Evolutionary conservation across 2,329 filamentous ascomycete species (phyloP), one percentile per base, ranked within the genome.

Genomic region (Chalaropsis thielavioides): DNA sequence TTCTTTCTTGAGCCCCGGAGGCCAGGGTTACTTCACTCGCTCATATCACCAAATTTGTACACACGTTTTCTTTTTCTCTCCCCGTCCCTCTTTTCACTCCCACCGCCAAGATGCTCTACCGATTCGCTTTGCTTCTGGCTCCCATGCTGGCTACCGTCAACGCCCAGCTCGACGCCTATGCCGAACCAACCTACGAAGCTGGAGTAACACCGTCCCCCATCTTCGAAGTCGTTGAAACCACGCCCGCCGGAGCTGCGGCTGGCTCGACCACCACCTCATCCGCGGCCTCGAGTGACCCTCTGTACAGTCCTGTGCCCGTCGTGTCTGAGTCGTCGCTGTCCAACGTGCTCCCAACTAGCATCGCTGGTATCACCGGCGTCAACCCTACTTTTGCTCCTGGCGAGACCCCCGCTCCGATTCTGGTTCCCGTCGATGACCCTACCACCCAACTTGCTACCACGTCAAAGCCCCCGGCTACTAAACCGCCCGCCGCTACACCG

Each of bases 131-230:
- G 46, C 38, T 63, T 17, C 44, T 67, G 62, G 49, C 62, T 27
- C 27, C 61, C 10, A 41, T 63, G 35, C 58, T 62, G 43, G 64
- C 56, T 40, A 58, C 61, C 49, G 61, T 44, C 31, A 35, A 44
- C 35, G 65, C 65, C 27, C 31, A 49, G 56, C 31, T 35, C 44
- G 19, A 58, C 11, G 58, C 27, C 40, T 63, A 61, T 38, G 58
- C 58, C 7, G 65, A 67, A 27, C 65, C 65, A 10, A 38, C 61
- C 27, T 67, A 64, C 19, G 46, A 38, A 2, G 22, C 31, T 7
- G 65, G 65, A 10, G 65, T 54, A 10, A 67, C 65, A 27, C 65
- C 65, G n/a, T 62, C 38, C 2, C 65, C 65, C 54, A 64, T 67
- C 65, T 67, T 67, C 27, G 65, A 67, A 38, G 35, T 41, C 7